These are phyloP conservation scores for Salix purpurea DNA, from an alignment of 345 rosid species.

Conservation along the genomic window DNA sequence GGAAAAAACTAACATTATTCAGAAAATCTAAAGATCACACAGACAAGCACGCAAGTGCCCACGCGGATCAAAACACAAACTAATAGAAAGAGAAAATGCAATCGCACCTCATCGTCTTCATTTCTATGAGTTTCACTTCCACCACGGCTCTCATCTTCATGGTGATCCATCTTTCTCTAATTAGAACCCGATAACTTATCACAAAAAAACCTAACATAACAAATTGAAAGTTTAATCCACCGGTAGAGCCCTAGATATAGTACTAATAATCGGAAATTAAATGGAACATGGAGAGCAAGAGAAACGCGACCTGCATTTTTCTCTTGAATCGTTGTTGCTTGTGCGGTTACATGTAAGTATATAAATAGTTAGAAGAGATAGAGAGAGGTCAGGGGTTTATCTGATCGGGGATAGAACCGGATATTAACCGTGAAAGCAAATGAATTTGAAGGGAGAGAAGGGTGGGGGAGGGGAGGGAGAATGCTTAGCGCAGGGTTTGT, in stretches of 20 bases:
- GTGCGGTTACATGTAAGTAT: not conserved
- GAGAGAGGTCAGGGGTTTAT: conserved; percentile 10
- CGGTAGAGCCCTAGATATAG: not conserved
- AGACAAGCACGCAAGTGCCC: not conserved
- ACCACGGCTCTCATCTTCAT: conserved; percentile 51
- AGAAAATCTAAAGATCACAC: not conserved
- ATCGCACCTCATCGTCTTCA: conserved; percentile 73
- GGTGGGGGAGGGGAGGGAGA: not conserved
- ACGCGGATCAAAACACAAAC: not conserved
- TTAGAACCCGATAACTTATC: not conserved
- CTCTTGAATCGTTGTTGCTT: not conserved
- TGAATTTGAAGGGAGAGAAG: not conserved
- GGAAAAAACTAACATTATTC: not conserved
- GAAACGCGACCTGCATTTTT: not conserved
- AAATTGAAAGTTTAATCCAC: not conserved
- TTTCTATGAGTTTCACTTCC: conserved; percentile 44
- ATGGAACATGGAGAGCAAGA: not conserved
- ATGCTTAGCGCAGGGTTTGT: not conserved
- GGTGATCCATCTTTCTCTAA: conserved; percentile 49
- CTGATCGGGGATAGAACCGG: conserved; percentile 14
- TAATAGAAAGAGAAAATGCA: not conserved
- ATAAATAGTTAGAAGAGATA: not conserved
- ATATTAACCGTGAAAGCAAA: not conserved
- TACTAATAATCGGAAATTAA: not conserved
- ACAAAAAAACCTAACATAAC: not conserved